phyloP scores from a whole-genome alignment of 352 stramenopile species.

The Nothophytophthora sp. region DNA sequence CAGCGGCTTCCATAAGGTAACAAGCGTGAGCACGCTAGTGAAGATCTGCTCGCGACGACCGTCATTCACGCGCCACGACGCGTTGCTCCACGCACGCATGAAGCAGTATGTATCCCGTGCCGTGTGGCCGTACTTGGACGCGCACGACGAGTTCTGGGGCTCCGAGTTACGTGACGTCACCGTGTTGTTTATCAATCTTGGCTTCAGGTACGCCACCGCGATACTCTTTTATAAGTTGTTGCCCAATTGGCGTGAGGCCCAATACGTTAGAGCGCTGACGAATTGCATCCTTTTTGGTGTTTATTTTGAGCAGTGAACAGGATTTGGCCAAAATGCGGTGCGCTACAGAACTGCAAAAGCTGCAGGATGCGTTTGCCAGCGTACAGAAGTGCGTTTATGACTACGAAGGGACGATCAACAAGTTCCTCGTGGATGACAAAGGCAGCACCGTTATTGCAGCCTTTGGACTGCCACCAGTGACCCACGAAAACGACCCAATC shows the following conservation, averaged over 20 bases:
- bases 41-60: slow-evolving; percentile 67
- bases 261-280: not conserved
- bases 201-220: slow-evolving; percentile 82
- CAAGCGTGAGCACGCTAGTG: slow-evolving; percentile 52
- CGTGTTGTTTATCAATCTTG: slow-evolving; percentile 94
- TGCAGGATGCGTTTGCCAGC: slow-evolving; percentile 78
- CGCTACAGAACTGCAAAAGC: slow-evolving; percentile 59
- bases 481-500: slow-evolving; percentile 91
- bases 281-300: not conserved
- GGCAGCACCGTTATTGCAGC: slow-evolving; percentile 93
- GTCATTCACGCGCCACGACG: slow-evolving; percentile 79
- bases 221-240: not conserved
- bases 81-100: slow-evolving; percentile 83
- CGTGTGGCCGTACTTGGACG: slow-evolving; percentile 91
- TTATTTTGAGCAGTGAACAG: slow-evolving; percentile 45
- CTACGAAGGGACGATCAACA: slow-evolving; percentile 96
- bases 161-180: slow-evolving; percentile 91
- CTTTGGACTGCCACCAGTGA: slow-evolving; percentile 91
- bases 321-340: slow-evolving; percentile 81
- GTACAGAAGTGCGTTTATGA: slow-evolving; percentile 93
- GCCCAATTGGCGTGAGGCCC: too few species aligned
- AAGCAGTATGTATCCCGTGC: slow-evolving; percentile 92
- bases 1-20: slow-evolving; percentile 63
- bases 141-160: slow-evolving; percentile 93
- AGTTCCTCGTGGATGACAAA: slow-evolving; percentile 97